These are phyloP conservation scores for Rosa chinensis DNA, from an alignment of 306 rosid genomes.

Conservation along the genomic window DNA sequence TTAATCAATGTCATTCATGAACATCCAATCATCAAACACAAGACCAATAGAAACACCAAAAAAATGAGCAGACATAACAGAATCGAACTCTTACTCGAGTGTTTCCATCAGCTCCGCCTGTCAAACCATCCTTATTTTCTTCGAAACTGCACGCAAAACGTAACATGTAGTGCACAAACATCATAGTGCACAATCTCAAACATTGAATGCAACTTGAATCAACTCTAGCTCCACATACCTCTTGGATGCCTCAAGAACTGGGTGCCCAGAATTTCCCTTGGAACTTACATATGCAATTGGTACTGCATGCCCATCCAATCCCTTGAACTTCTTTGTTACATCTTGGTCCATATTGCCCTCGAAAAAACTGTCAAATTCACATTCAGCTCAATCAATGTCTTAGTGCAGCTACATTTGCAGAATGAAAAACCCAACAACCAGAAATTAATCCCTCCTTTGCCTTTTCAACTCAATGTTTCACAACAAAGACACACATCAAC, in stretches of 20 bases:
- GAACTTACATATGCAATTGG: constrained; percentile 9
- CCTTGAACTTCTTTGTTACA: constrained; percentile 23
- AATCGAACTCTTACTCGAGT: constrained; percentile 11
- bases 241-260: neutral
- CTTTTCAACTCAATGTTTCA: no score
- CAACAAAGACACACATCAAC: no score
- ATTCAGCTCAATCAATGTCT: neutral
- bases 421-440: neutral
- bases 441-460: neutral
- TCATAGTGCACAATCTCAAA: neutral
- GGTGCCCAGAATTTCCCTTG: constrained; percentile 1
- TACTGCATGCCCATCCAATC: constrained; percentile 19
- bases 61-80: neutral
- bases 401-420: constrained; percentile 6
- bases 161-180: neutral
- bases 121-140: constrained; percentile 5
- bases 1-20: neutral
- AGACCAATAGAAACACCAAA: neutral
- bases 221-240: constrained; percentile 15
- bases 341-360: constrained; percentile 23
- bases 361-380: neutral
- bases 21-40: neutral
- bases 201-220: neutral
- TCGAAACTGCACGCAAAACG: neutral
- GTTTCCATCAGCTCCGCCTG: constrained; percentile 21